Evolutionary conservation across 495 filamentous ascomycete genomes (phyloP).

Genomic region (Apiosordaria backusii): DNA sequence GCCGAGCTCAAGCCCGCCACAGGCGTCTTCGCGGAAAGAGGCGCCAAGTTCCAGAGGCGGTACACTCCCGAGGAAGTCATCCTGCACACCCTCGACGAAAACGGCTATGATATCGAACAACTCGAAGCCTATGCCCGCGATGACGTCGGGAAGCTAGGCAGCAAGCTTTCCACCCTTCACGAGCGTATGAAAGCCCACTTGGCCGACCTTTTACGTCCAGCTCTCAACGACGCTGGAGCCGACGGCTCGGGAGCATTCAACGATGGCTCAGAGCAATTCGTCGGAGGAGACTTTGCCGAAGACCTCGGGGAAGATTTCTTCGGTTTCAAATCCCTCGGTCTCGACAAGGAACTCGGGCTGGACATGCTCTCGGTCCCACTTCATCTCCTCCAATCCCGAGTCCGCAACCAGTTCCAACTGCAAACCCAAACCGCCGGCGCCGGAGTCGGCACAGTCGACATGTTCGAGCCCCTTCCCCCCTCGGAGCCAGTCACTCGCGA

Average conservation of each 20-base stretch:
- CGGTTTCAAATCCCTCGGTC: slow-evolving; percentile 90
- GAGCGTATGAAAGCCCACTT: slow-evolving; percentile 89
- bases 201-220: slow-evolving; percentile 85
- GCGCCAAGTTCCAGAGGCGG: slow-evolving; percentile 55
- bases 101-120: slow-evolving; percentile 74
- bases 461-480: slow-evolving; percentile 66
- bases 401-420: slow-evolving; percentile 73
- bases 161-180: slow-evolving; percentile 80
- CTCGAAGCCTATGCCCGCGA: slow-evolving; percentile 90
- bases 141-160: slow-evolving; percentile 82
- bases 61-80: slow-evolving; percentile 81
- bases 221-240: slow-evolving; percentile 67
- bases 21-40: slow-evolving; percentile 38
- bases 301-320: slow-evolving; percentile 99
- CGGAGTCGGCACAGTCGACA: slow-evolving; percentile 50
- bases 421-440: slow-evolving; percentile 57
- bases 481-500: slow-evolving; percentile 77
- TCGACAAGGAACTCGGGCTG: slow-evolving; percentile 84
- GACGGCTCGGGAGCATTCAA: slow-evolving; percentile 90
- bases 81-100: slow-evolving; percentile 76
- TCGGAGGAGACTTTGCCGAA: slow-evolving; percentile 94
- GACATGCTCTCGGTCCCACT: slow-evolving; percentile 85
- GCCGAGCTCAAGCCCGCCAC: slow-evolving; percentile 60
- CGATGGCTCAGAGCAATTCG: slow-evolving; percentile 95
- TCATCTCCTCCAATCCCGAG: slow-evolving; percentile 87